phyloP scores from a whole-genome alignment of 2,329 filamentous ascomycete genomes.

The Paecilomyces dactylethromorphus region DNA sequence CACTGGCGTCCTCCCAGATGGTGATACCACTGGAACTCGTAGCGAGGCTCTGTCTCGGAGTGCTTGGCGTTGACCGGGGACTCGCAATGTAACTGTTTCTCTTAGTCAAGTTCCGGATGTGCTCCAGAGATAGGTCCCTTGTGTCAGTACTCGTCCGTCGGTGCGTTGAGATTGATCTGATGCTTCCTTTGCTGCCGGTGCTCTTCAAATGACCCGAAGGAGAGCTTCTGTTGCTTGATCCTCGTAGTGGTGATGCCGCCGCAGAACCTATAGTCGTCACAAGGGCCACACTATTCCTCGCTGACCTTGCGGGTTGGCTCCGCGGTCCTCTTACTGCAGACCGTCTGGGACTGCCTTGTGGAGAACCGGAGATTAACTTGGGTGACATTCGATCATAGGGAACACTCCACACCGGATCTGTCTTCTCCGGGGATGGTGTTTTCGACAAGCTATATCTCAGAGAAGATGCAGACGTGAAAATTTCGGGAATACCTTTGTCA shows the following conservation, averaged over 20 bases:
- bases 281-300: conserved; percentile 12
- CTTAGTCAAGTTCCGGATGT: conserved; percentile 7
- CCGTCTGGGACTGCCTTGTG: conserved; percentile 23
- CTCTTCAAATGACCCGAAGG: conserved; percentile 2
- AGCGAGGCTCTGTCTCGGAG: conserved; percentile 6
- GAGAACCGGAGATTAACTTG: conserved; percentile 16
- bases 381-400: conserved; percentile 16
- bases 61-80: conserved; percentile 5
- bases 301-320: conserved; percentile 17
- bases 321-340: conserved; percentile 28
- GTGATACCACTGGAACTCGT: conserved; percentile 18
- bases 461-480: conserved; percentile 17
- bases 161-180: conserved; percentile 21
- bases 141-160: conserved; percentile 18
- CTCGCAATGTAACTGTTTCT: conserved; percentile 4
- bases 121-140: conserved; percentile 6
- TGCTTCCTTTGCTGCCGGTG: conserved; percentile 12
- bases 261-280: conserved; percentile 5
- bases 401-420: conserved; percentile 17
- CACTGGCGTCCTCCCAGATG: conserved; percentile 32
- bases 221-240: neutral
- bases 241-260: neutral
- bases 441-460: conserved; percentile 13
- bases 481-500: conserved; percentile 15
- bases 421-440: conserved; percentile 24